A percentile compares a stretch with the other conserved stretches of the same genome.
Conservation (phyloP, 176 grass and related monocot species). For the Areca catechu region DNA sequence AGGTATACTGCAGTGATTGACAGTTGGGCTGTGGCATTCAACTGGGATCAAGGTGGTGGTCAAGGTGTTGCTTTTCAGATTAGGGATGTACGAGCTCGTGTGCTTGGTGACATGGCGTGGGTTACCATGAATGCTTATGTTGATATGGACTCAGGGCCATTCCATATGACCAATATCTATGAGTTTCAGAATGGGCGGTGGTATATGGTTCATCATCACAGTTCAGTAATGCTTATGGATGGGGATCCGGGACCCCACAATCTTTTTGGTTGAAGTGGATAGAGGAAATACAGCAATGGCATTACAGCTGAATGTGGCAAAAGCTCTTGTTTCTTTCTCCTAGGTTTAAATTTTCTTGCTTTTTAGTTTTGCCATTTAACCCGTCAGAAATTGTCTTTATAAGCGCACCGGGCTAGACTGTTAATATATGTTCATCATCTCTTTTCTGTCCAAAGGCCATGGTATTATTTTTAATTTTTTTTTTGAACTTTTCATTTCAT, state of each 20-base stretch:
- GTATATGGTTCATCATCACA: slow-evolving; percentile 93
- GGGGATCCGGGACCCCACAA: slow-evolving; percentile 42
- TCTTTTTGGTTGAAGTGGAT: slow-evolving; percentile 15
- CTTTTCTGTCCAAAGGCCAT: background rate
- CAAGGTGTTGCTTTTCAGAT: slow-evolving; percentile 67
- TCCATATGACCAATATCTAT: slow-evolving; percentile 76
- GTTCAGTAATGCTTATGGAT: slow-evolving; percentile 34
- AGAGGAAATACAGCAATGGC: too few relatives aligned
- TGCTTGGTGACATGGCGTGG: slow-evolving; percentile 64
- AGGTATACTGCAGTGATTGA: slow-evolving; percentile 73
- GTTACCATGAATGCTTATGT: slow-evolving; percentile 67
- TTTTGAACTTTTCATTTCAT: background rate
- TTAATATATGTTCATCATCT: background rate
- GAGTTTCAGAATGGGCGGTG: slow-evolving; percentile 61
- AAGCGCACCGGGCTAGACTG: slow-evolving; percentile 2
- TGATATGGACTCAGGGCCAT: slow-evolving; percentile 31
- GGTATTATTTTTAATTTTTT: background rate
- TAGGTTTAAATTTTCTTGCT: background rate
- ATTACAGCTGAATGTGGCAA: background rate
- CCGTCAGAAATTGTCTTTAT: background rate
- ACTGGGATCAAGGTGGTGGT: slow-evolving; percentile 81
- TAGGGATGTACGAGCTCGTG: slow-evolving; percentile 61
- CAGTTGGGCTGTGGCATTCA: slow-evolving; percentile 72
- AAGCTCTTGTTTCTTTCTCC: slow-evolving; percentile 1
- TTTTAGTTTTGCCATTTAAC: too few relatives aligned